phyloP scores from a whole-genome alignment of 345 rosid genomes.

The Eucalyptus lansdowneana region DNA sequence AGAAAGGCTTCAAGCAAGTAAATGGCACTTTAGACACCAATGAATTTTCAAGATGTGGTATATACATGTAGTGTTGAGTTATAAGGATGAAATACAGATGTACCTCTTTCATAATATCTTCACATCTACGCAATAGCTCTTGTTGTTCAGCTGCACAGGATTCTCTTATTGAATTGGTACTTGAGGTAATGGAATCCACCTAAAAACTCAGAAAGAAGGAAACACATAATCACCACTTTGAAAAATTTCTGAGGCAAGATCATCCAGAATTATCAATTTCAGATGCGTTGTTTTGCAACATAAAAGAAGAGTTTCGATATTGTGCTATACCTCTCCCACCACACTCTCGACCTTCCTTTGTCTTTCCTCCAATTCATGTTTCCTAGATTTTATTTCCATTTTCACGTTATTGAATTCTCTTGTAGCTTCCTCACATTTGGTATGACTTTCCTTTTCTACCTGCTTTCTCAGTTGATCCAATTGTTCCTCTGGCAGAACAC shows the following conservation, averaged over 20 bases:
- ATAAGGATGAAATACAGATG: background rate
- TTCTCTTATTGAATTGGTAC: constrained; percentile 43
- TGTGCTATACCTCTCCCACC: constrained; percentile 42
- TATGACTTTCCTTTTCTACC: constrained; percentile 46
- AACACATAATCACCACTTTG: background rate
- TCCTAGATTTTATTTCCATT: constrained; percentile 48
- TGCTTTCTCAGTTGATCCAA: constrained; percentile 38
- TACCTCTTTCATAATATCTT: constrained; percentile 71
- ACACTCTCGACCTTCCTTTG: constrained; percentile 67
- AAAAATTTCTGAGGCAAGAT: background rate
- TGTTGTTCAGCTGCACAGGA: constrained; percentile 49
- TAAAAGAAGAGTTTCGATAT: background rate
- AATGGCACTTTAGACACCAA: background rate
- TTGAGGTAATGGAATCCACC: constrained; percentile 58
- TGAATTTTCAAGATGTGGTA: background rate
- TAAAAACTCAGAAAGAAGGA: background rate
- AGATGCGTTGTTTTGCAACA: background rate
- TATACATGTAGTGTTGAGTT: background rate
- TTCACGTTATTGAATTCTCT: constrained; percentile 35
- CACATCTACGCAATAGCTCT: constrained; percentile 34
- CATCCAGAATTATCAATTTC: background rate
- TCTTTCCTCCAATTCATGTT: constrained; percentile 53
- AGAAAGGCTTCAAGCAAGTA: background rate
- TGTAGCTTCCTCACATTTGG: constrained; percentile 37
- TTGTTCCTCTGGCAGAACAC: constrained; percentile 40